Evolutionary conservation across 768 basidiomycete genomes (phyloP).

Genomic region (Rickenella mellea): DNA sequence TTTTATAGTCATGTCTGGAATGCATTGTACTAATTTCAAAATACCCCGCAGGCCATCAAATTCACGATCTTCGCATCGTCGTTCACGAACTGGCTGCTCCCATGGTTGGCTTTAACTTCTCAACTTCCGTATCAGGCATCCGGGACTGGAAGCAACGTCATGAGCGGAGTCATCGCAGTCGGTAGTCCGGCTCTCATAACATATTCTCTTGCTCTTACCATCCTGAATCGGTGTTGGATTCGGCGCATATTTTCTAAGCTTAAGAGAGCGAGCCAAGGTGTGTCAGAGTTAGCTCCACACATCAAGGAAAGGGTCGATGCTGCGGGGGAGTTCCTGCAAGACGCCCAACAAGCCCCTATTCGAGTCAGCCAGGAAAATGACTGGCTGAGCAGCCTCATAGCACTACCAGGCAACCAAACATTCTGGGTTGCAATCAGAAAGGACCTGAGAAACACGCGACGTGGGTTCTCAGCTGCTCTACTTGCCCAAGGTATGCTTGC

Average conservation of each 20-base stretch:
- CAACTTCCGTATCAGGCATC: constrained; percentile 12
- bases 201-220: constrained; percentile 10
- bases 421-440: constrained; percentile 8
- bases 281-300: too few relatives aligned
- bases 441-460: constrained; percentile 10
- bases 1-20: neutral
- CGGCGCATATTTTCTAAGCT: constrained; percentile 2
- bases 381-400: constrained; percentile 7
- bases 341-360: constrained; percentile 9
- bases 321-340: constrained; percentile 6
- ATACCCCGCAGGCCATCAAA: too few relatives aligned
- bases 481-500: constrained; percentile 7
- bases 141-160: constrained; percentile 7
- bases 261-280: too few relatives aligned
- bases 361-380: constrained; percentile 8
- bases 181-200: constrained; percentile 10
- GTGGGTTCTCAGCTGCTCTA: constrained; percentile 8
- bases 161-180: constrained; percentile 7
- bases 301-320: constrained; percentile 2
- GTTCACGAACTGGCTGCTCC: constrained; percentile 11
- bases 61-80: constrained; percentile 3
- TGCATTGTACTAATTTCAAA: too few relatives aligned
- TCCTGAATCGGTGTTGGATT: constrained; percentile 9
- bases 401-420: constrained; percentile 3
- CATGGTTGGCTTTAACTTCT: constrained; percentile 11